Base-by-base conservation (phyloP, 352 stramenopile species). In the Pythium aphanidermatum region DNA sequence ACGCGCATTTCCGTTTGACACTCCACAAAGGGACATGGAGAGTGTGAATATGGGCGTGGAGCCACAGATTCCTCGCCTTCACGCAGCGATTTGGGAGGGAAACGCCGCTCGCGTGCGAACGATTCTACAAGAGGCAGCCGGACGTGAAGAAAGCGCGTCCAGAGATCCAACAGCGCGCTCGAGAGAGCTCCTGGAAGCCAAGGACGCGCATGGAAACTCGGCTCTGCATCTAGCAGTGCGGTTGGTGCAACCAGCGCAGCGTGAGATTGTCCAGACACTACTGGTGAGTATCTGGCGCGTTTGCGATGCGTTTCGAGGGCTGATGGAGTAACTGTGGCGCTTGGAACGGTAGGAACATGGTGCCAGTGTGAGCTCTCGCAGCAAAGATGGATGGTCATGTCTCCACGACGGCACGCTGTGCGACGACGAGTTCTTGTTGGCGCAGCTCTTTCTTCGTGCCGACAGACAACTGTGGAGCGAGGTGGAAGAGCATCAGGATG, bases 391-490 rank as follows among this genome's bases (percentile, higher is more conserved):
- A 23, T 92, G 80, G 80, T 88, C 68, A 28, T 89, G 80, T 44
- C 54, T 80, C 11, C 80, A 92, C 32, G 78, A 92, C 45, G 74
- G 76, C 0, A 70, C 76, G 16, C 61, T 92, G 6, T 81, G 65
- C 44, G 76, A 92, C 46, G 74, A 89, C 51, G 80, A 92, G 54
- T 80, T 70, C 20, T 46, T 92, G 23, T 48, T 92, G 38, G 77
- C 80, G 5, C 70, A 81, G 31, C 7, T 89, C n/a, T 89, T 80
- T 33, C 43, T 86, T 2, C 64, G 54, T 70, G 23, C 11, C 29
- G 80, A 92, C 49, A 73, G 70, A 32, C 77, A 89, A 58, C 58
- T 85, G 8, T 81, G 59, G 30, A 46, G 57, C 42, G 60, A 68
- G 23, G 24, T 89, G 20, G 49, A 71, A 30, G 41, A 58, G 7